Evolutionary conservation across 1,284 basidiomycete species (phyloP).

Genomic region (Ustilago bromivora): DNA sequence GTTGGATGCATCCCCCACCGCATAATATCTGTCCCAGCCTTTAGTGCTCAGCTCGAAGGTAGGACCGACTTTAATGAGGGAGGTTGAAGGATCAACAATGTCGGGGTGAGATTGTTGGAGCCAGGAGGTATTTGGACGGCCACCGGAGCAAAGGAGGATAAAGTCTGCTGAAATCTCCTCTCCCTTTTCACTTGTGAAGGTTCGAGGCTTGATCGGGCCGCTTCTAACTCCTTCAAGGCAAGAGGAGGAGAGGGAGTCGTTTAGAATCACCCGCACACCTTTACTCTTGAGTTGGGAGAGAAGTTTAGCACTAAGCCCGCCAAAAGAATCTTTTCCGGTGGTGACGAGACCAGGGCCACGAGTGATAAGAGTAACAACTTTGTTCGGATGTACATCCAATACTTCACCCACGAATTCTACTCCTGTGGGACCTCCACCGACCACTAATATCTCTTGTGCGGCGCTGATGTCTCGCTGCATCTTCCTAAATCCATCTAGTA

Average conservation of each 20-base stretch:
- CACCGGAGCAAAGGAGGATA: constrained; percentile 71
- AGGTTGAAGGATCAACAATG: constrained; percentile 54
- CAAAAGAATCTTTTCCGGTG: constrained; percentile 38
- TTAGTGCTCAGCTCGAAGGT: constrained; percentile 33
- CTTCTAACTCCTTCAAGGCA: constrained; percentile 26
- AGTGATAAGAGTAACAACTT: constrained; percentile 68
- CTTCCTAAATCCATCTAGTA: constrained; percentile 23
- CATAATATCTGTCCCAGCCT: constrained; percentile 52
- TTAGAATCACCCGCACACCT: constrained; percentile 51
- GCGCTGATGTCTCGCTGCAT: constrained; percentile 36
- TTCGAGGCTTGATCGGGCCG: constrained; percentile 14
- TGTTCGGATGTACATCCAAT: constrained; percentile 26
- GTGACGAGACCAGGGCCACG: constrained; percentile 37
- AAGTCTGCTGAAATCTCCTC: constrained; percentile 69
- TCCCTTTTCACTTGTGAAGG: constrained; percentile 36
- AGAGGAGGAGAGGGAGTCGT: constrained; percentile 61
- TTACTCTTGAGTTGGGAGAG: constrained; percentile 66
- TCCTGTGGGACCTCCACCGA: constrained; percentile 71
- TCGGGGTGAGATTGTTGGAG: constrained; percentile 63
- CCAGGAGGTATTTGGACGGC: constrained; percentile 70
- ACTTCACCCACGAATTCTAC: constrained; percentile 71
- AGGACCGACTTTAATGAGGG: constrained; percentile 68
- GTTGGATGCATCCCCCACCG: constrained; percentile 62
- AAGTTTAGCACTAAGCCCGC: constrained; percentile 44
- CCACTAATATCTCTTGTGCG: constrained; percentile 46